Evolutionary conservation across 1,284 basidiomycete genomes (phyloP).

Genomic region (Lentinula novae-zelandiae): DNA sequence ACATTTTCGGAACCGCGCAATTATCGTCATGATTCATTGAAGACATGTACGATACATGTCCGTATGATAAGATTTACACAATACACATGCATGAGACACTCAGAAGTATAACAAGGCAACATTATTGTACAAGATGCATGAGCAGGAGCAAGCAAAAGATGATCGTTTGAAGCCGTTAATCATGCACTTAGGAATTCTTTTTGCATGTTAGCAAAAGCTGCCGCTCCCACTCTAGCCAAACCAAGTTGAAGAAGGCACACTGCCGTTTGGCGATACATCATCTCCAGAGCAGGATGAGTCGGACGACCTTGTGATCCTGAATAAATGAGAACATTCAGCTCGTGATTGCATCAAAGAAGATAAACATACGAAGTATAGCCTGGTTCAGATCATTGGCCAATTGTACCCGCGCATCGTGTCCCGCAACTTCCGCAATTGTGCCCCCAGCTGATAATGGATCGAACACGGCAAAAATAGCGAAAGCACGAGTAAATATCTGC

Average conservation of each 20-base stretch:
- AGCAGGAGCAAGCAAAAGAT: not conserved
- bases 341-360: not conserved
- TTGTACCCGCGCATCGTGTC: constrained; percentile 57
- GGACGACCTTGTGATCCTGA: constrained; percentile 76
- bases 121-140: not conserved
- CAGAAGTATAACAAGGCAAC: not conserved
- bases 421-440: constrained; percentile 60
- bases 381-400: constrained; percentile 77
- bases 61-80: not conserved
- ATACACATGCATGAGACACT: not conserved
- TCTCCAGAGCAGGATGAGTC: constrained; percentile 67
- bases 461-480: constrained; percentile 74
- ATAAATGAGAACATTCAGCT: not conserved
- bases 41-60: not conserved
- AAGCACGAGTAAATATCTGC: constrained; percentile 64
- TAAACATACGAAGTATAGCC: constrained; percentile 69
- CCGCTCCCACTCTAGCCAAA: constrained; percentile 63
- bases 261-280: constrained; percentile 67
- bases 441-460: constrained; percentile 66
- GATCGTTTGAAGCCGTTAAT: not conserved
- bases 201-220: constrained; percentile 76
- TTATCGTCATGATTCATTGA: not conserved
- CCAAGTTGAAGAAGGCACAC: constrained; percentile 67
- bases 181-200: constrained; percentile 57
- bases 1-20: not conserved